Conservation (phyloP, 2,329 filamentous ascomycete species). For the Eurotiales sp. region DNA sequence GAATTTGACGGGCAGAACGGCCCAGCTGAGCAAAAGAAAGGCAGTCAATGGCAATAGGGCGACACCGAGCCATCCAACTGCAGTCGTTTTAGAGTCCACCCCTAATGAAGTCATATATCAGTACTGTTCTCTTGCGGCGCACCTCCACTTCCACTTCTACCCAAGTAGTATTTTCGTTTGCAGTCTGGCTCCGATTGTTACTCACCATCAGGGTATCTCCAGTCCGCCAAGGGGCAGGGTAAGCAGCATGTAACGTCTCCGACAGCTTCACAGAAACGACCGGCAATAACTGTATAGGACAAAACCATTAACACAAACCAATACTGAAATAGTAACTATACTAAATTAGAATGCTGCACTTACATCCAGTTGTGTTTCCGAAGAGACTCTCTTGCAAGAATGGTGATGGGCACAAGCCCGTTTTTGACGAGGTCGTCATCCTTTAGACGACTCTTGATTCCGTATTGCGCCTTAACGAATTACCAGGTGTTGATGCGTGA, state of each 20-base stretch:
- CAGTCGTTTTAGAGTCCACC: conserved; percentile 56
- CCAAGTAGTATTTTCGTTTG: too few relatives aligned
- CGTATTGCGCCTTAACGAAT: not conserved
- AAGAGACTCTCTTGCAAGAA: conserved; percentile 65
- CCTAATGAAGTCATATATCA: conserved; percentile 32
- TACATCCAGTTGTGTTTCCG: conserved; percentile 63
- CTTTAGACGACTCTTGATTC: not conserved
- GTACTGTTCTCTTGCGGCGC: too few relatives aligned
- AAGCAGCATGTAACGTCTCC: conserved; percentile 69
- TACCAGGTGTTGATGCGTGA: not conserved
- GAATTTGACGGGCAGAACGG: conserved; percentile 76
- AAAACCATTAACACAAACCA: not conserved
- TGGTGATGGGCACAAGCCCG: conserved; percentile 61
- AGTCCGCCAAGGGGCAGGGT: conserved; percentile 83
- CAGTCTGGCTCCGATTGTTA: too few relatives aligned
- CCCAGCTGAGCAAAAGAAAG: conserved; percentile 77
- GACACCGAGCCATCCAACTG: conserved; percentile 81
- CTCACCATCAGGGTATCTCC: conserved; percentile 60
- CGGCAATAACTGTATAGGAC: conserved; percentile 50
- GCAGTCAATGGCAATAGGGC: conserved; percentile 66
- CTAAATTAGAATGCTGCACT: too few relatives aligned
- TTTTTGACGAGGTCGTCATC: conserved; percentile 12
- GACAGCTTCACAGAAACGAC: conserved; percentile 57
- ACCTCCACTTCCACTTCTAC: too few relatives aligned
- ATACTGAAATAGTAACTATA: too few relatives aligned